phyloP scores from a whole-genome alignment of 2,329 filamentous ascomycete genomes.

The Aspergillus sp. region DNA sequence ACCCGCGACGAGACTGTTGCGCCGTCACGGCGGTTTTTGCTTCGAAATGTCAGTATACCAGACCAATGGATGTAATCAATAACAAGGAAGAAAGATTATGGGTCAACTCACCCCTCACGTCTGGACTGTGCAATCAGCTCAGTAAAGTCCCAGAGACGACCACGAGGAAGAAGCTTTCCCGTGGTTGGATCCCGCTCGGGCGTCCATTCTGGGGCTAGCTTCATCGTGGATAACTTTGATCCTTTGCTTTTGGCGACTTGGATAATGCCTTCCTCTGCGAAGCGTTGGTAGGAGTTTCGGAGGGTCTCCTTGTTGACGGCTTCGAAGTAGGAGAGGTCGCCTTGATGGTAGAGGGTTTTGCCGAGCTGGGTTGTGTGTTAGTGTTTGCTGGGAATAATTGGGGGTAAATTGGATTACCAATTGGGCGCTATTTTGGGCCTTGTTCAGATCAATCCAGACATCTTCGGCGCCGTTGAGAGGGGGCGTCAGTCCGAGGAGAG shows the following conservation, averaged over 20 bases:
- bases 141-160: conserved; percentile 86
- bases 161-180: conserved; percentile 66
- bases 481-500: conserved; percentile 81
- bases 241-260: conserved; percentile 69
- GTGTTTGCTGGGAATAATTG: background rate
- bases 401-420: conserved; percentile 55
- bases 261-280: conserved; percentile 88
- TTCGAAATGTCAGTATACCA: conserved; percentile 16
- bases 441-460: conserved; percentile 75
- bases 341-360: conserved; percentile 96
- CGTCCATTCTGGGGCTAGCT: conserved; percentile 73
- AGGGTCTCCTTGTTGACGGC: conserved; percentile 98
- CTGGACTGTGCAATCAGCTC: conserved; percentile 81
- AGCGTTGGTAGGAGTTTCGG: conserved; percentile 86
- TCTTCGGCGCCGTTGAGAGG: conserved; percentile 62
- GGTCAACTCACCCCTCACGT: conserved; percentile 64
- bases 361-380: conserved; percentile 63
- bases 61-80: too few species aligned
- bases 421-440: conserved; percentile 79
- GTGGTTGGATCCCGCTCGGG: conserved; percentile 65
- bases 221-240: conserved; percentile 49
- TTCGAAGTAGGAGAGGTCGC: conserved; percentile 95
- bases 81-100: too few species aligned
- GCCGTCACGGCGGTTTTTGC: conserved; percentile 90
- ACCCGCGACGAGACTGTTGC: conserved; percentile 84